Base-by-base conservation (phyloP, 805 yeast species). In the Candida orba region DNA sequence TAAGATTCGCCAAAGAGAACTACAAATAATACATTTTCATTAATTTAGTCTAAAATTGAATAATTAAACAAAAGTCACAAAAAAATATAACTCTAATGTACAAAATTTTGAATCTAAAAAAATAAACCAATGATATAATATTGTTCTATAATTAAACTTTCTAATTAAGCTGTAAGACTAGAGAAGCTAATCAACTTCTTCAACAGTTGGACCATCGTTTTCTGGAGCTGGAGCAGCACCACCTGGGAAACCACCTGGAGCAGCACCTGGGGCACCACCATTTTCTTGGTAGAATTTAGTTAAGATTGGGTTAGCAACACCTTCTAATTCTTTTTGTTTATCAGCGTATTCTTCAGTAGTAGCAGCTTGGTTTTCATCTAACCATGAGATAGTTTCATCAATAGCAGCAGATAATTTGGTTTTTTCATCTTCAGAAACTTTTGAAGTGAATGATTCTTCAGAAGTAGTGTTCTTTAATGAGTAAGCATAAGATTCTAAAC, bases 221-320 rank as follows among this genome's bases (percentile, higher is more conserved):
- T 67, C 68, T 56, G 72, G 66, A 49, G 69, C 73, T 52, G 68
- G 68, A 46, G 73, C 76, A 55, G 73, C 77, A 55, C 72, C 78
- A 60, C 81, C 84, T 56, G 68, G 74, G 68, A 64, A 64, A 50
- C 76, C 72, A 59, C 75, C 76, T 56, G 73, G 74, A 51, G 69
- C 77, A 46, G 72, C 82, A 60, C 80, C 55, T 61, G 84, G 81
- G 54, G 81, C 83, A 69, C 86, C 95, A 68, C 88, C 95, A 67
- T 89, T 95, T 56, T 83, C 89, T 70, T 86, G 93, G 82, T 91
- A 91, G 78, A 93, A 88, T 79, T 90, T 88, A 68, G 88, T 79
- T 88, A 90, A 84, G 72, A 90, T 87, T 69, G 97, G 97, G 79
- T 90, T 90, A 57, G 96, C 95, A 70, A 83, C 76, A 58, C 79